These are phyloP conservation scores for Paramecium primaurelia DNA, from an alignment of 73 alveolate species.

Conservation along the genomic window DNA sequence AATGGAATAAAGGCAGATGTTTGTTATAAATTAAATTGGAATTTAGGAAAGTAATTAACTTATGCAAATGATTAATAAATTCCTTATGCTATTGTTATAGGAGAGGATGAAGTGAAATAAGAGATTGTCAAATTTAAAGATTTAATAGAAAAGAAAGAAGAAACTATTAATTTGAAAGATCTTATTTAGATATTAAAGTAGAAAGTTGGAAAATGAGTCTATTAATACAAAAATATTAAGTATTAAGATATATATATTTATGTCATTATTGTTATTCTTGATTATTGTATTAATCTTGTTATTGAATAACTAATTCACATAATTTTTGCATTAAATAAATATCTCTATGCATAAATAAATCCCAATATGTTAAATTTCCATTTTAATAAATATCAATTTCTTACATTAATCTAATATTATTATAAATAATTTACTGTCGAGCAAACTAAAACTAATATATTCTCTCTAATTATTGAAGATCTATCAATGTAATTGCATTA, in stretches of 20 bases:
- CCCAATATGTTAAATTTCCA: conserved; percentile 44
- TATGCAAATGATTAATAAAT: conserved; percentile 10
- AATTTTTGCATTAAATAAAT: conserved; percentile 13
- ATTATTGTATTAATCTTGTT: not conserved
- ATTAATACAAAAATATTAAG: not conserved
- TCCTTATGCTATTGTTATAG: not conserved
- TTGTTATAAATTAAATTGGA: conserved; percentile 17
- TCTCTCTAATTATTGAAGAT: not conserved
- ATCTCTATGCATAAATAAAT: conserved; percentile 24
- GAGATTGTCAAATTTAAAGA: not conserved
- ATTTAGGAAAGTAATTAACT: conserved; percentile 7
- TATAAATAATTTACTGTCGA: not conserved
- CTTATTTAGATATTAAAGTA: not conserved
- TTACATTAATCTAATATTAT: not conserved
- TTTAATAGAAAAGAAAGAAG: not conserved
- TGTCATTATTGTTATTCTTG: not conserved
- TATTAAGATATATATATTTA: not conserved
- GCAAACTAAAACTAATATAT: not conserved
- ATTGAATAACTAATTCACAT: not conserved
- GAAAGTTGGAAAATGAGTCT: not conserved
- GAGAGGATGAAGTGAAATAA: conserved; percentile 35
- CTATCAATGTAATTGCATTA: not conserved
- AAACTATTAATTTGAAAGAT: not conserved
- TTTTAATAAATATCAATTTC: not conserved
- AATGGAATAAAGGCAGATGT: conserved; percentile 22